Percentiles rank a stretch among this genome's conserved stretches.
Evolutionary conservation across 164 flowering plant species (phyloP).

Genomic region (Warburgia ugandensis): DNA sequence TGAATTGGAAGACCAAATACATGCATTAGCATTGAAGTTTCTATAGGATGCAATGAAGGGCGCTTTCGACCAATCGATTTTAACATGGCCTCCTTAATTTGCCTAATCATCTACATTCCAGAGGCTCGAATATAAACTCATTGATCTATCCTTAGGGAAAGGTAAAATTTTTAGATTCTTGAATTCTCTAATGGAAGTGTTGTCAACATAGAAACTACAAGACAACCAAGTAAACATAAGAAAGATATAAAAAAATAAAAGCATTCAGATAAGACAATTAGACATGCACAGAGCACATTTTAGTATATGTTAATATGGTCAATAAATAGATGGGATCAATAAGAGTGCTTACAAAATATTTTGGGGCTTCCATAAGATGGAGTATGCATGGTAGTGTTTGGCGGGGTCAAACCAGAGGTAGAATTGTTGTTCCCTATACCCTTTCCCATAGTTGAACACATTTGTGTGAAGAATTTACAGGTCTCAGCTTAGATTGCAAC

Average conservation of each 20-base stretch:
- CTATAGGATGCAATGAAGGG: slow-evolving; percentile 9
- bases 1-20: not conserved
- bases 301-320: not conserved
- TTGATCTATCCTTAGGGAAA: slow-evolving; percentile 8
- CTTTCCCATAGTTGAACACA: slow-evolving; percentile 5
- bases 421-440: slow-evolving; percentile 10
- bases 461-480: slow-evolving; percentile 8
- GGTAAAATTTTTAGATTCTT: slow-evolving; percentile 2
- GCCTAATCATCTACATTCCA: slow-evolving; percentile 14
- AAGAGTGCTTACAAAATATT: slow-evolving; percentile 12
- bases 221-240: not conserved
- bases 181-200: slow-evolving; percentile 9
- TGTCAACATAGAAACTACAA: slow-evolving; percentile 7
- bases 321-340: not conserved
- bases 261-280: no score
- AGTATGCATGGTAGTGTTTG: slow-evolving; percentile 5
- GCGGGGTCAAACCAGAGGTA: slow-evolving; percentile 12
- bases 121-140: slow-evolving; percentile 8
- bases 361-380: slow-evolving; percentile 11
- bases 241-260: no score
- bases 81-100: slow-evolving; percentile 2
- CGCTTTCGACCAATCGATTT: slow-evolving; percentile 4
- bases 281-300: no score
- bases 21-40: slow-evolving; percentile 2
- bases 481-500: slow-evolving; percentile 5